Percentiles rank a stretch among this genome's conserved stretches.
Evolutionary conservation across 768 basidiomycete species (phyloP).

Genomic region (Leccinum obscurum): DNA sequence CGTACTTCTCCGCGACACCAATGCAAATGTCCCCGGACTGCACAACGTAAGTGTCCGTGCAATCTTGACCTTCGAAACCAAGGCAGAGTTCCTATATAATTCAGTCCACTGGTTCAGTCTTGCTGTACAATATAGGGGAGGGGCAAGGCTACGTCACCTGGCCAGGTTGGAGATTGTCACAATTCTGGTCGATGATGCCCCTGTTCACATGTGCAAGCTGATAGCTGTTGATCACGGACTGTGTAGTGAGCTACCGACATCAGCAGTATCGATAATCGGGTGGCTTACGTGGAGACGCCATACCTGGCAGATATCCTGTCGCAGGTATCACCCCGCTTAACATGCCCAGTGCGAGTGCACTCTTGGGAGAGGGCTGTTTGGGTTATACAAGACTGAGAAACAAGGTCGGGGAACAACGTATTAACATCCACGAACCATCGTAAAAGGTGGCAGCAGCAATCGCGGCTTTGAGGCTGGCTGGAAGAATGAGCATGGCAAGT

Average conservation of each 20-base stretch:
- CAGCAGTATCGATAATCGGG: neutral
- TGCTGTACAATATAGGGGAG: neutral
- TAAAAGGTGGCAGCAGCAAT: constrained; percentile 12
- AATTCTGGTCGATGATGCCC: constrained; percentile 45
- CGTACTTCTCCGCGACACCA: constrained; percentile 39
- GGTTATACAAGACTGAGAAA: constrained; percentile 37
- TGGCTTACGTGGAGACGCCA: constrained; percentile 65
- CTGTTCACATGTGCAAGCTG: constrained; percentile 57
- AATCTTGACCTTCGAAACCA: constrained; percentile 55
- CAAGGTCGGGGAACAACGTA: neutral
- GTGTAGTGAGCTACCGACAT: neutral
- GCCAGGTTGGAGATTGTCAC: constrained; percentile 55
- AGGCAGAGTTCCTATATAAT: constrained; percentile 49
- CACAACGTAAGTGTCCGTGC: constrained; percentile 47
- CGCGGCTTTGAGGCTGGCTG: constrained; percentile 6
- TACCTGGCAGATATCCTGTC: constrained; percentile 61
- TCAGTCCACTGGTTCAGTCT: neutral
- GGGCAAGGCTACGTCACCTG: constrained; percentile 37
- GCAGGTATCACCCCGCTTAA: constrained; percentile 58
- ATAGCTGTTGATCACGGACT: constrained; percentile 36
- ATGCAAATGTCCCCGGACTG: constrained; percentile 51
- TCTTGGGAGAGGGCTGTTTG: constrained; percentile 32
- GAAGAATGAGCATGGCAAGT: constrained; percentile 20
- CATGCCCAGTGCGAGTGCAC: constrained; percentile 61
- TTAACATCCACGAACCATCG: constrained; percentile 19